These are phyloP conservation scores for Syncephalastrum sp. DNA, from an alignment of 371 early-diverging fungal species.

Conservation along the genomic window DNA sequence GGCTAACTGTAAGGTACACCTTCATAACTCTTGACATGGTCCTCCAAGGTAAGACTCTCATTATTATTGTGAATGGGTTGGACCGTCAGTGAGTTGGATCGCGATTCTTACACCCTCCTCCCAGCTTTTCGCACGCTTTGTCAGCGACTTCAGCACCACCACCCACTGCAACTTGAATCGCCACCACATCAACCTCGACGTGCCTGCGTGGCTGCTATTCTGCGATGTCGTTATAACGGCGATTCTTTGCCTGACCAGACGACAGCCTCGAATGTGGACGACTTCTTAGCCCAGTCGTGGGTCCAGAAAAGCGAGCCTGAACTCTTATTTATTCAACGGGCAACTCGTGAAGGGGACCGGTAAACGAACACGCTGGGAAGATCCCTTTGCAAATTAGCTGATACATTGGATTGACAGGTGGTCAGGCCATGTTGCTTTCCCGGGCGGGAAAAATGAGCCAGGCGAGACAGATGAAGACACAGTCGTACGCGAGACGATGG, in stretches of 20 bases:
- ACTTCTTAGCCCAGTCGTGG: constrained; percentile 40
- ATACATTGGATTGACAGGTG: constrained; percentile 27
- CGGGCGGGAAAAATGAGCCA: constrained; percentile 69
- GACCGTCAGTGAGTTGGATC: no score
- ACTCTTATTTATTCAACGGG: constrained; percentile 66
- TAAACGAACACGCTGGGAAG: constrained; percentile 15
- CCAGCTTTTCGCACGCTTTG: constrained; percentile 25
- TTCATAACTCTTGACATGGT: no score
- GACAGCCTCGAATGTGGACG: constrained; percentile 16
- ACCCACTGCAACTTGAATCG: constrained; percentile 27
- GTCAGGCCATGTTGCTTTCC: constrained; percentile 78
- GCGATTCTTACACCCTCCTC: no score
- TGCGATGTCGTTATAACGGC: constrained; percentile 29
- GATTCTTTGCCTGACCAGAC: background rate
- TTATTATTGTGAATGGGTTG: no score
- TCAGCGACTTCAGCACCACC: constrained; percentile 15
- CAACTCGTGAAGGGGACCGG: constrained; percentile 61
- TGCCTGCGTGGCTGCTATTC: constrained; percentile 40
- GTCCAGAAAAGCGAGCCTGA: constrained; percentile 47
- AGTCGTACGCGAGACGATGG: constrained; percentile 64
- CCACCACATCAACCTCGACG: constrained; percentile 34
- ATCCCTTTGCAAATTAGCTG: background rate
- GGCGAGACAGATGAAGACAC: constrained; percentile 67
- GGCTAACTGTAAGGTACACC: no score
- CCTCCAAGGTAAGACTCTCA: no score